Conservation (phyloP, 2,329 filamentous ascomycete species). For the Dactylellina haptotyla region DNA sequence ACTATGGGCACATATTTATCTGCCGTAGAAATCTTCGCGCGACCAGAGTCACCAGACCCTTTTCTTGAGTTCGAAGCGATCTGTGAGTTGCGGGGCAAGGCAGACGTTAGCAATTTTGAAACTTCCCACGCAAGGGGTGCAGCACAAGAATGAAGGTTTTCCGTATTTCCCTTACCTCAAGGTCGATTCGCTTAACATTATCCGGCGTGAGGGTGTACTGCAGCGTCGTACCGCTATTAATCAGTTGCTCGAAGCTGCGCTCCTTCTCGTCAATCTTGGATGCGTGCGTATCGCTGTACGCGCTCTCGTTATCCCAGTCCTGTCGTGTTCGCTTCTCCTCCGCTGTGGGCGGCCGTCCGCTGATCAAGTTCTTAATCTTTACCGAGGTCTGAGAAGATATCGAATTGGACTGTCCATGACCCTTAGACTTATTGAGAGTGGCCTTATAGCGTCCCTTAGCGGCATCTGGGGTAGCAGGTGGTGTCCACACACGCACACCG, state of each 20-base stretch:
- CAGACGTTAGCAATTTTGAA: constrained; percentile 36
- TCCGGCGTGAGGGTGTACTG: constrained; percentile 84
- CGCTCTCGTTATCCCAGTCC: constrained; percentile 68
- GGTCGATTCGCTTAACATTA: constrained; percentile 79
- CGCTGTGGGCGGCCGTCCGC: constrained; percentile 46
- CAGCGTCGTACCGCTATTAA: constrained; percentile 82
- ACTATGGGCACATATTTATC: constrained; percentile 47
- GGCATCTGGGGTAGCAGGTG: constrained; percentile 57
- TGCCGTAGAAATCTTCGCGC: constrained; percentile 15
- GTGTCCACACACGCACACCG: constrained; percentile 56
- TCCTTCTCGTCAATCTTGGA: constrained; percentile 67
- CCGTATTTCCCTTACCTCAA: constrained; percentile 60
- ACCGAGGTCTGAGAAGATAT: constrained; percentile 58
- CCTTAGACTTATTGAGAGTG: constrained; percentile 58
- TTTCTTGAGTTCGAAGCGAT: constrained; percentile 51
- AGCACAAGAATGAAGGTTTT: constrained; percentile 2
- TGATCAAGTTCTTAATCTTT: constrained; percentile 63
- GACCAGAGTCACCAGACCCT: constrained; percentile 46
- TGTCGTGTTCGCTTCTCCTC: constrained; percentile 47
- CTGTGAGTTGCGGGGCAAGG: constrained; percentile 31
- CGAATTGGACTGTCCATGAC: constrained; percentile 58
- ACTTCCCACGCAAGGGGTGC: constrained; percentile 38
- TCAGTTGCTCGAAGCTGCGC: constrained; percentile 79
- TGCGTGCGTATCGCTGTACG: constrained; percentile 61
- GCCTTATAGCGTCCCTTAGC: constrained; percentile 54